Percentiles rank a stretch among this genome's conserved stretches.
Conservation (phyloP, 768 basidiomycete genomes). For the Auriscalpium vulgare region DNA sequence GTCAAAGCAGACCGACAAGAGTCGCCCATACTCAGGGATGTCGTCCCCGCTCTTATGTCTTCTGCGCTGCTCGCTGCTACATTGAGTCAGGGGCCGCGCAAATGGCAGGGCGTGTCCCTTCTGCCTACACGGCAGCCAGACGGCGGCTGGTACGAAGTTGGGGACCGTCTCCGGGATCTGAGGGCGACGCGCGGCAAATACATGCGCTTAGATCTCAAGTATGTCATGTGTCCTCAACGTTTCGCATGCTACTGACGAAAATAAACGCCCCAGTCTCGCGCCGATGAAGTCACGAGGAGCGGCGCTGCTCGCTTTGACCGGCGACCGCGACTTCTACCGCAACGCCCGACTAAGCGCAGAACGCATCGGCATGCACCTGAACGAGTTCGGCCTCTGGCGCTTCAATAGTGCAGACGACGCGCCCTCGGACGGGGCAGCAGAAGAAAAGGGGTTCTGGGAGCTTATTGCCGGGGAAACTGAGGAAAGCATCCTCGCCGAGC, state of each 20-base stretch:
- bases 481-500: conserved; percentile 8
- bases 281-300: conserved; percentile 44
- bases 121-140: conserved; percentile 28
- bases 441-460: conserved; percentile 8
- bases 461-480: conserved; percentile 13
- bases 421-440: neutral
- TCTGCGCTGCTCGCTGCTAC: conserved; percentile 38
- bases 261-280: conserved; percentile 26
- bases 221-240: neutral
- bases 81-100: conserved; percentile 22
- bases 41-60: conserved; percentile 35
- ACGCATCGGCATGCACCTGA: conserved; percentile 39
- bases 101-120: conserved; percentile 48
- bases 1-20: conserved; percentile 2
- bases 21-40: conserved; percentile 27
- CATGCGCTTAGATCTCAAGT: conserved; percentile 20
- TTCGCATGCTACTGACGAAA: neutral
- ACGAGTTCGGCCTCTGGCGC: conserved; percentile 60
- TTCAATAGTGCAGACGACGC: conserved; percentile 17
- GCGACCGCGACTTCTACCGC: conserved; percentile 41
- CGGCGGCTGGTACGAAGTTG: conserved; percentile 22
- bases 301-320: conserved; percentile 46
- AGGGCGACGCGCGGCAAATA: conserved; percentile 17
- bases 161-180: conserved; percentile 20
- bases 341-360: conserved; percentile 35